Conservation (phyloP, 257 asterid genomes). For the Gynochthodes officinalis region DNA sequence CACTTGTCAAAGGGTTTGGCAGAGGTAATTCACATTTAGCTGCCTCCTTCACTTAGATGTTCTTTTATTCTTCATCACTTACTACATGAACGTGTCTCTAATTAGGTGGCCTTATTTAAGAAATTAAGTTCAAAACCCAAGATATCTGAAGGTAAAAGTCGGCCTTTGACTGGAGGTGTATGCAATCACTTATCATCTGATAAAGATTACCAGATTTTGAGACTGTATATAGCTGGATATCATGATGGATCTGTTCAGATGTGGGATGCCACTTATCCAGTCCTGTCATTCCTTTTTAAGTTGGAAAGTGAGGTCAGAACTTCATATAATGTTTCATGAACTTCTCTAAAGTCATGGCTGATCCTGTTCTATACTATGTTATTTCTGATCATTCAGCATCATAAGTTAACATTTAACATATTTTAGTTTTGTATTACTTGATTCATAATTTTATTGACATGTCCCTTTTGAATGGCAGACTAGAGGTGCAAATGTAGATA, state of each 20-base stretch:
- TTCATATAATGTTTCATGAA: slow-evolving; percentile 2
- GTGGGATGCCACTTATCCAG: slow-evolving; percentile 90
- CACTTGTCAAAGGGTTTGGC: slow-evolving; percentile 32
- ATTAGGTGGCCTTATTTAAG: slow-evolving; percentile 42
- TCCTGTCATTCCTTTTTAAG: slow-evolving; percentile 51
- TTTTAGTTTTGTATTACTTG: not conserved
- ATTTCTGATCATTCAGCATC: not conserved
- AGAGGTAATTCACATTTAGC: slow-evolving; percentile 43
- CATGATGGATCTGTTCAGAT: slow-evolving; percentile 82
- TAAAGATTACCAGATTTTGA: slow-evolving; percentile 44
- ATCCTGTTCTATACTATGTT: not conserved
- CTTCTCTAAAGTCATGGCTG: not conserved
- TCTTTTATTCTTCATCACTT: slow-evolving; percentile 20
- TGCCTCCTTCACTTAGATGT: slow-evolving; percentile 16
- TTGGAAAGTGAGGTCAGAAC: slow-evolving; percentile 56
- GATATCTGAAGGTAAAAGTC: slow-evolving; percentile 40
- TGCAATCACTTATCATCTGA: slow-evolving; percentile 46
- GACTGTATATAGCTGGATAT: slow-evolving; percentile 73
- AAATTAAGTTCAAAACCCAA: slow-evolving; percentile 29
- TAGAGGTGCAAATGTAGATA: slow-evolving; percentile 36
- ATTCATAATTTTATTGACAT: not conserved
- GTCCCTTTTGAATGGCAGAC: slow-evolving; percentile 48
- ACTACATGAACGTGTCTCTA: slow-evolving; percentile 18
- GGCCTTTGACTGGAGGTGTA: slow-evolving; percentile 82
- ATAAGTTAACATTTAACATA: not conserved